These are phyloP conservation scores for Venturia asperata DNA, from an alignment of 2,329 filamentous ascomycete species.

Conservation along the genomic window DNA sequence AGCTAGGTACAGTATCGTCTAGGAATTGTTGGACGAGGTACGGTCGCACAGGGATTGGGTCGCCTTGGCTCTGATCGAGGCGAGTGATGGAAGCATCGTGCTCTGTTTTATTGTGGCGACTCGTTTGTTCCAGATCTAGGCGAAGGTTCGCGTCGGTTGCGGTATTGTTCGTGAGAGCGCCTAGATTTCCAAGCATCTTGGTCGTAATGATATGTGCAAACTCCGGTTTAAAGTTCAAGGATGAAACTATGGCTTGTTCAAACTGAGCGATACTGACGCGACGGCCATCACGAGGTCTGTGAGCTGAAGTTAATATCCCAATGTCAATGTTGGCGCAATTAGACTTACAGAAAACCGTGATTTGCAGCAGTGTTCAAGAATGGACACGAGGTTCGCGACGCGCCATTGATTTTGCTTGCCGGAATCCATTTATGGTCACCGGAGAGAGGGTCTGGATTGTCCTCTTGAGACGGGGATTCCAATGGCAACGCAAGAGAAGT, in stretches of 20 bases:
- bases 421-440: slow-evolving; percentile 15
- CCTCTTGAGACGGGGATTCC: background rate
- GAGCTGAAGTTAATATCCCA: background rate
- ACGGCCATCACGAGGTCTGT: slow-evolving; percentile 1
- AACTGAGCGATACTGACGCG: background rate
- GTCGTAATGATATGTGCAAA: slow-evolving; percentile 2
- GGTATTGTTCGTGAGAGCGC: background rate
- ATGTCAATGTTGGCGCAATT: background rate
- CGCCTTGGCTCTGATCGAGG: slow-evolving; percentile 17
- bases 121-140: slow-evolving; percentile 15
- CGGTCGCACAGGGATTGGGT: background rate
- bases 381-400: slow-evolving; percentile 13
- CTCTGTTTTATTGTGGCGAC: slow-evolving; percentile 9
- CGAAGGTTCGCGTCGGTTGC: background rate
- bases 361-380: slow-evolving; percentile 18
- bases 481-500: background rate
- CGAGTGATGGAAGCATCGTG: slow-evolving; percentile 18
- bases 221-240: background rate
- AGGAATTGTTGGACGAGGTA: slow-evolving; percentile 12
- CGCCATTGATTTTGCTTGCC: slow-evolving; percentile 10
- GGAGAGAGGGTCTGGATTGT: background rate
- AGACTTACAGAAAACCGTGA: slow-evolving; percentile 16
- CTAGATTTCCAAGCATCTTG: background rate
- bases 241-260: background rate
- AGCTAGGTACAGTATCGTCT: slow-evolving; percentile 1